phyloP scores from a whole-genome alignment of 169 alveolate species.

The Plasmodium vivax region DNA sequence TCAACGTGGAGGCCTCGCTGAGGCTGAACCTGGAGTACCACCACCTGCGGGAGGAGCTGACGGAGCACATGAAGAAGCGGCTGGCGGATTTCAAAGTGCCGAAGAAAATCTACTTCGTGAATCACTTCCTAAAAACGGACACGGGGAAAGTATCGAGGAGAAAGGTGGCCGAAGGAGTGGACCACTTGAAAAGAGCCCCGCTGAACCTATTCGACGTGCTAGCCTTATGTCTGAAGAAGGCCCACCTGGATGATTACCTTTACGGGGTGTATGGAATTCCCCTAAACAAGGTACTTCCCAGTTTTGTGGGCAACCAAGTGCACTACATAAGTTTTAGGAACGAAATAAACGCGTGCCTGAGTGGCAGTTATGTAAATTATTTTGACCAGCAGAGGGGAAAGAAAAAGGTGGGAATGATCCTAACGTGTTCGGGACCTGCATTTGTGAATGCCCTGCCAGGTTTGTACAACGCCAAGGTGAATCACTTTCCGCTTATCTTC shows the following conservation, averaged over 20 bases:
- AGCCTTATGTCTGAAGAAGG: constrained; percentile 47
- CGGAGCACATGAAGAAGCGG: constrained; percentile 1
- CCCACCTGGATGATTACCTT: constrained; percentile 22
- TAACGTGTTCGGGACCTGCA: constrained; percentile 73
- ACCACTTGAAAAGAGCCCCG: neutral
- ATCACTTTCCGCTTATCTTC: constrained; percentile 45
- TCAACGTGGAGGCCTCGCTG: neutral
- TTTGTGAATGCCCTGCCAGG: constrained; percentile 68
- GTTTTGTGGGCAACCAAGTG: constrained; percentile 36
- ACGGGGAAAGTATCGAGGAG: constrained; percentile 68
- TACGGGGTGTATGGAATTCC: constrained; percentile 73
- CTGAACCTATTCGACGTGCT: constrained; percentile 34
- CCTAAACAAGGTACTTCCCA: constrained; percentile 20
- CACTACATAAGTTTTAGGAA: constrained; percentile 69
- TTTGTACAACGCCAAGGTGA: constrained; percentile 47
- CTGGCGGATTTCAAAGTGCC: constrained; percentile 70
- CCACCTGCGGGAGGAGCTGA: neutral
- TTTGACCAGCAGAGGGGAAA: constrained; percentile 10
- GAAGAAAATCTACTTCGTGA: constrained; percentile 53
- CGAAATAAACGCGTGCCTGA: constrained; percentile 65
- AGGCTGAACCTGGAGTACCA: constrained; percentile 18
- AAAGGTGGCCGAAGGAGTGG: constrained; percentile 46
- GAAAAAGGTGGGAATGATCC: constrained; percentile 51
- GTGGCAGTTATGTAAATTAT: constrained; percentile 63
- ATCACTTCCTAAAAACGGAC: constrained; percentile 60